phyloP scores from a whole-genome alignment of 805 yeast species.

The Metschnikowia proteae region DNA sequence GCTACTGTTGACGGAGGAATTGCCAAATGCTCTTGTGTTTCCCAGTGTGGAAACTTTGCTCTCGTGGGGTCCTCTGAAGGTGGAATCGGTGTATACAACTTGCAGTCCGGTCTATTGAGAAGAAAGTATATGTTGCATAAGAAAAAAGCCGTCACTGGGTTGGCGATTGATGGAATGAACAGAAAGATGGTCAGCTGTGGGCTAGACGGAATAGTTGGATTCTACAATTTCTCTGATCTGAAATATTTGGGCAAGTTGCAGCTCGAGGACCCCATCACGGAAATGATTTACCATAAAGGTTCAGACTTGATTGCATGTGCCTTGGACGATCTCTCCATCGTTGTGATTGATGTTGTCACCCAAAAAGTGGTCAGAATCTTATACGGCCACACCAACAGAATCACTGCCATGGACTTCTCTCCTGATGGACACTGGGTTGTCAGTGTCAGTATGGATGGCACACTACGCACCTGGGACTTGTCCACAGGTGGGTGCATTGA shows the following conservation, averaged over 20 bases:
- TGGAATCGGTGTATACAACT: slow-evolving; percentile 76
- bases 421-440: slow-evolving; percentile 96
- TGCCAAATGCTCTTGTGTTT: slow-evolving; percentile 71
- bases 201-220: slow-evolving; percentile 83
- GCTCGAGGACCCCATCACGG: slow-evolving; percentile 73
- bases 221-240: slow-evolving; percentile 77
- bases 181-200: slow-evolving; percentile 82
- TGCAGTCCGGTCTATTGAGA: slow-evolving; percentile 86
- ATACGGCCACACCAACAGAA: slow-evolving; percentile 85
- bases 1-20: slow-evolving; percentile 73
- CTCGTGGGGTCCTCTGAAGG: slow-evolving; percentile 87
- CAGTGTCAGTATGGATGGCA: slow-evolving; percentile 76
- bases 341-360: slow-evolving; percentile 77
- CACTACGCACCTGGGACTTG: slow-evolving; percentile 93
- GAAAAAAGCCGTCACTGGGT: slow-evolving; percentile 73
- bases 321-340: slow-evolving; percentile 80
- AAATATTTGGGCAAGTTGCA: slow-evolving; percentile 61
- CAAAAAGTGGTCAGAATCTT: slow-evolving; percentile 80
- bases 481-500: slow-evolving; percentile 97
- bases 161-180: slow-evolving; percentile 88
- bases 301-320: slow-evolving; percentile 85
- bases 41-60: slow-evolving; percentile 95
- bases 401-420: slow-evolving; percentile 83
- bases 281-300: slow-evolving; percentile 70
- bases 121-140: slow-evolving; percentile 67